These are phyloP conservation scores for Talaromyces piceae DNA, from an alignment of 2,329 filamentous ascomycete genomes.

Conservation along the genomic window DNA sequence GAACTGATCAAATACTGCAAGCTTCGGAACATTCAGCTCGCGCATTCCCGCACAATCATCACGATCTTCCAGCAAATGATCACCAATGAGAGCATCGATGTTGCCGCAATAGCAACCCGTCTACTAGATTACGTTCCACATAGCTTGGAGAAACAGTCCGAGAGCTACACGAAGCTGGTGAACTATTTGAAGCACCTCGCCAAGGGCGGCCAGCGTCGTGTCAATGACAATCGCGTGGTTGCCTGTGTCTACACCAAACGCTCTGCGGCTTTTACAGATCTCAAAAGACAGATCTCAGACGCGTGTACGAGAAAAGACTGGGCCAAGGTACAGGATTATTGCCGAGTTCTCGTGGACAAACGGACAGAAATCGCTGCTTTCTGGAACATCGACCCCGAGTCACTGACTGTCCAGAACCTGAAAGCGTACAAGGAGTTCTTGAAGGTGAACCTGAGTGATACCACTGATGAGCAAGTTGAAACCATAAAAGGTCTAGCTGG, in stretches of 20 bases:
- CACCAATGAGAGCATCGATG: background rate
- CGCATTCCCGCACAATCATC: slow-evolving; percentile 7
- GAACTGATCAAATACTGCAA: slow-evolving; percentile 7
- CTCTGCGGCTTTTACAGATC: slow-evolving; percentile 5
- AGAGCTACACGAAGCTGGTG: slow-evolving; percentile 6
- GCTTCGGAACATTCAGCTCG: slow-evolving; percentile 8
- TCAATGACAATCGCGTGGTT: background rate
- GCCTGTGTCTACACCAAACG: slow-evolving; percentile 7
- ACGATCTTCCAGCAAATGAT: slow-evolving; percentile 6
- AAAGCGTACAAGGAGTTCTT: slow-evolving; percentile 1
- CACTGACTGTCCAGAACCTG: background rate
- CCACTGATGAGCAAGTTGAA: background rate
- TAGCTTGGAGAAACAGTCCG: slow-evolving; percentile 2
- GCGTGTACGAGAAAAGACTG: slow-evolving; percentile 3
- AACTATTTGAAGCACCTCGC: slow-evolving; percentile 8
- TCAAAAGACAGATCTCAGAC: slow-evolving; percentile 5
- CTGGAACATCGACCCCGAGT: background rate
- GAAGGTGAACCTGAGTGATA: background rate
- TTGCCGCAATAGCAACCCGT: slow-evolving; percentile 1
- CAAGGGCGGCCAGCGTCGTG: slow-evolving; percentile 3
- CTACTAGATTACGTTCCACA: slow-evolving; percentile 5
- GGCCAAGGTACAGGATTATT: slow-evolving; percentile 2
- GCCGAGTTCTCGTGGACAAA: slow-evolving; percentile 5
- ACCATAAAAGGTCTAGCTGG: background rate
- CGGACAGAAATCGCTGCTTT: slow-evolving; percentile 3